Evolutionary conservation across 352 stramenopile genomes (phyloP).

Genomic region (Phytopythium delawarense): DNA sequence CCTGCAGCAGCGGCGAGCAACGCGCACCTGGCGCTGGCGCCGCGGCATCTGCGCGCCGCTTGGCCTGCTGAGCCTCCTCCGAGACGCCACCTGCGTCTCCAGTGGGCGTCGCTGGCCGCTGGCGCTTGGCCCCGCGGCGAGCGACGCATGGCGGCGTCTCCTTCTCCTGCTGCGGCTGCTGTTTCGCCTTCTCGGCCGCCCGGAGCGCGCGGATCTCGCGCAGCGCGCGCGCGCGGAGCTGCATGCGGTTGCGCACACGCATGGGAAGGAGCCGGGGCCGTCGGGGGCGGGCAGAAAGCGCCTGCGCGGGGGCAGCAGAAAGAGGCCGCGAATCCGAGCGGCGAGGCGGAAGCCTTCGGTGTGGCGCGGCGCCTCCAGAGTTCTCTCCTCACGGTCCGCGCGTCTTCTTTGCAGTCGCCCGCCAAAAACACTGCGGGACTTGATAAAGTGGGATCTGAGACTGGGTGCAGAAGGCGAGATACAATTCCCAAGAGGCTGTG

Average conservation of each 20-base stretch:
- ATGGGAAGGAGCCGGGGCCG: not conserved
- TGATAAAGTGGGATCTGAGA: too few relatives aligned
- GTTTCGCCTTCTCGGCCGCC: not conserved
- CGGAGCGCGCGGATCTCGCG: constrained; percentile 1
- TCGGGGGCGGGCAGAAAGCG: not conserved
- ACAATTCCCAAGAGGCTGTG: too few relatives aligned
- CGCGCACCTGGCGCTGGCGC: not conserved
- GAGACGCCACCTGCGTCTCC: not conserved
- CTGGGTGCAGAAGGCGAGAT: too few relatives aligned
- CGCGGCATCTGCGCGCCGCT: not conserved
- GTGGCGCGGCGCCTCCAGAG: too few relatives aligned
- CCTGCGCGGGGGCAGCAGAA: too few relatives aligned
- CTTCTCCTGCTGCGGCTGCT: not conserved
- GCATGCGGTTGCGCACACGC: constrained; percentile 7
- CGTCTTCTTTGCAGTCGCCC: too few relatives aligned
- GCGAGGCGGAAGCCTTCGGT: too few relatives aligned
- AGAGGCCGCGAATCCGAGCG: too few relatives aligned
- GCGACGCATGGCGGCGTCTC: not conserved
- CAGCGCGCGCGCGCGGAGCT: not conserved
- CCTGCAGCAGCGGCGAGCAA: constrained; percentile 35
- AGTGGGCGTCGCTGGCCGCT: not conserved
- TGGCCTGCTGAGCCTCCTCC: not conserved
- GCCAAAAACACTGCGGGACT: too few relatives aligned
- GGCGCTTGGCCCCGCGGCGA: constrained; percentile 6
- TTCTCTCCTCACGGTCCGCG: too few relatives aligned